A percentile compares a stretch with the other conserved stretches of the same genome.
Conservation (phyloP, 2,329 filamentous ascomycete species). For the Cladosporium halotolerans region DNA sequence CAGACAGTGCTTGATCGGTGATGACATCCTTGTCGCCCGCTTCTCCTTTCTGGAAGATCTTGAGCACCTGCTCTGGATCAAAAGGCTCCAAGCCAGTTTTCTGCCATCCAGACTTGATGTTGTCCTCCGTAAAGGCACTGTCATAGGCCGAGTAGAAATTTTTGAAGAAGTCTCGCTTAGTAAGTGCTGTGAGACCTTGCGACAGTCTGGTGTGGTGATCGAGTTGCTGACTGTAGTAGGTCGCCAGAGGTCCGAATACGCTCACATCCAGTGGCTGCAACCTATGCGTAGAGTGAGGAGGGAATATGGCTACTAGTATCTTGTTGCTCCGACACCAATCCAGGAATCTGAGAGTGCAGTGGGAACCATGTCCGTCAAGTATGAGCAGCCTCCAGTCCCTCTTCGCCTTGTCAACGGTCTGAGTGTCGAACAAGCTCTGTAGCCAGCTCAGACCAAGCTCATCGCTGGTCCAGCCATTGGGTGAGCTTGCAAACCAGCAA, state of each 20-base stretch:
- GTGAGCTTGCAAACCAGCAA: not conserved
- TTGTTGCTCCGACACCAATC: not conserved
- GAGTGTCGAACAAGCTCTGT: not conserved
- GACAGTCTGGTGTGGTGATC: constrained; percentile 4
- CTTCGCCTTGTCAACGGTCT: not conserved
- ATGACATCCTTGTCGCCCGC: not conserved
- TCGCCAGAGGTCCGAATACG: constrained; percentile 15
- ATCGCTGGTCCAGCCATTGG: not conserved
- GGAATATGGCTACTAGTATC: not conserved
- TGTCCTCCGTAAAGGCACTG: constrained; percentile 13
- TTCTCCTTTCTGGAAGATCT: not conserved
- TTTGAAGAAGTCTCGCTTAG: constrained; percentile 15
- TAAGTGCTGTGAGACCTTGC: constrained; percentile 10
- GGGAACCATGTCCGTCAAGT: not conserved
- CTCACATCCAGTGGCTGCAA: constrained; percentile 20
- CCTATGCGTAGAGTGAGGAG: constrained; percentile 10
- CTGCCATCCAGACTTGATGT: constrained; percentile 12
- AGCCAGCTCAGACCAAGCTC: not conserved
- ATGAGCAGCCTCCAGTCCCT: not conserved
- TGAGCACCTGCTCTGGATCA: constrained; percentile 5
- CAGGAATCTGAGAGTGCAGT: not conserved
- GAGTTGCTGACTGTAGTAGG: constrained; percentile 14
- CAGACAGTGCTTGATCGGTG: not conserved
- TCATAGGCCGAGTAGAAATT: constrained; percentile 14
- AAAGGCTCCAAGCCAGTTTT: constrained; percentile 16